Evolutionary conservation across 306 rosid genomes (phyloP).

Genomic region (Prinsepia uniflora): DNA sequence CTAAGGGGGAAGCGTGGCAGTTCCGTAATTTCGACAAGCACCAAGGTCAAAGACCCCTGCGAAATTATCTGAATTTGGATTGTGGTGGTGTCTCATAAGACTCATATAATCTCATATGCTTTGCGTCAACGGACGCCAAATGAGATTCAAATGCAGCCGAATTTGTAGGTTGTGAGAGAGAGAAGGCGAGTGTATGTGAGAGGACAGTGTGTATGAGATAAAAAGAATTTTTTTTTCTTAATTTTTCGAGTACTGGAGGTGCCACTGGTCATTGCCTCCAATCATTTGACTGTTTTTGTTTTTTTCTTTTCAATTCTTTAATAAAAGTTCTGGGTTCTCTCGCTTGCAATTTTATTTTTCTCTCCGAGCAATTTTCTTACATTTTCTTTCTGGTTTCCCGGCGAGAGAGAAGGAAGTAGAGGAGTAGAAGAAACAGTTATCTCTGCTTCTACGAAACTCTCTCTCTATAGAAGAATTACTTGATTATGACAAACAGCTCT

Average conservation of each 20-base stretch:
- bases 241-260: conserved; percentile 26
- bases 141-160: conserved; percentile 38
- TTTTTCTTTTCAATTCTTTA: background rate
- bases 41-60: background rate
- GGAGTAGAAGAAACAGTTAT: conserved; percentile 71
- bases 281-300: conserved; percentile 47
- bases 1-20: background rate
- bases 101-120: background rate
- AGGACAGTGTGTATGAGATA: background rate
- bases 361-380: conserved; percentile 1
- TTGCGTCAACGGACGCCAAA: conserved; percentile 69
- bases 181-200: background rate
- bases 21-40: background rate
- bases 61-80: background rate
- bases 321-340: background rate
- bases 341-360: background rate
- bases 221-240: background rate
- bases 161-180: conserved; percentile 25
- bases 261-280: conserved; percentile 57
- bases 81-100: conserved; percentile 19
- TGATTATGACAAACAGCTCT: conserved; percentile 32
- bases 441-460: conserved; percentile 92
- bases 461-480: conserved; percentile 30
- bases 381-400: conserved; percentile 56
- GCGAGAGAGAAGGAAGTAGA: conserved; percentile 80